Evolutionary conservation across 306 rosid species (phyloP).

Genomic region (Fagus sylvatica): DNA sequence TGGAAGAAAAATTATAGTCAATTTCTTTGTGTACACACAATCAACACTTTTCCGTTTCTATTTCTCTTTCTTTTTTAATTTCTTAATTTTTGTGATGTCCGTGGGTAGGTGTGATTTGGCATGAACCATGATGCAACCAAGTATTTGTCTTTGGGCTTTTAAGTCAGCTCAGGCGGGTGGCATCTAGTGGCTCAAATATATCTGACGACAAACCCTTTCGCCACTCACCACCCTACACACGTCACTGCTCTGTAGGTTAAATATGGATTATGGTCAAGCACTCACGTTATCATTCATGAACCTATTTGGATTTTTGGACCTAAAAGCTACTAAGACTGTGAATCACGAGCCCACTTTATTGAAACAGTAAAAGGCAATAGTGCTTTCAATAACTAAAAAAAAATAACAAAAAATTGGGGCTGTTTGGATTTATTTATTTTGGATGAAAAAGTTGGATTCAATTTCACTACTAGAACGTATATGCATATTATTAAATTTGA

Average conservation of each 20-base stretch:
- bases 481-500: too few species aligned
- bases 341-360: slow-evolving; percentile 31
- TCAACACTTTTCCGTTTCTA: too few species aligned
- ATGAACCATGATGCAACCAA: slow-evolving; percentile 38
- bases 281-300: slow-evolving; percentile 4
- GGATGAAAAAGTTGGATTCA: too few species aligned
- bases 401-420: too few species aligned
- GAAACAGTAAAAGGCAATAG: slow-evolving; percentile 7
- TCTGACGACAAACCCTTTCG: neutral
- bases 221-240: slow-evolving; percentile 18
- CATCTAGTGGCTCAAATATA: slow-evolving; percentile 9
- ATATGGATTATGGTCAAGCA: neutral
- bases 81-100: too few species aligned
- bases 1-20: too few species aligned
- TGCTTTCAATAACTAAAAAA: neutral
- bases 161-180: slow-evolving; percentile 12
- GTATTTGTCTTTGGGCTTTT: slow-evolving; percentile 16
- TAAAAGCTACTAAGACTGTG: slow-evolving; percentile 20
- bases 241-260: neutral
- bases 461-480: too few species aligned
- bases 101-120: slow-evolving; percentile 34
- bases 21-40: too few species aligned
- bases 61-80: too few species aligned
- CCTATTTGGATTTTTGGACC: neutral
- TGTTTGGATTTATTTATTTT: too few species aligned